Evolutionary conservation across 768 basidiomycete genomes (phyloP).

Genomic region (Psilocybe tampanensis): DNA sequence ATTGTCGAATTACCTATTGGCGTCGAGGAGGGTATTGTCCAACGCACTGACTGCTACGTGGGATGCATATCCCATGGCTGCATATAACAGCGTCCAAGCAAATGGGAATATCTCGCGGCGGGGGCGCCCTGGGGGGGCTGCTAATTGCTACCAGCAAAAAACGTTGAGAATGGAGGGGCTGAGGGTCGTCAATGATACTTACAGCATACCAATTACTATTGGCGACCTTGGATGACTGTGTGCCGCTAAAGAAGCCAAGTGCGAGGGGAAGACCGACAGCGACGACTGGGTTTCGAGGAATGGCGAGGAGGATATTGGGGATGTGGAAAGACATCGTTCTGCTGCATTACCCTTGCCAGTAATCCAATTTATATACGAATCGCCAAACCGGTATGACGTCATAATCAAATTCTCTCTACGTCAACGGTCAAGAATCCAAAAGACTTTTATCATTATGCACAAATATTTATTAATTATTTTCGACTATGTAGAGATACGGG

Average conservation of each 20-base stretch:
- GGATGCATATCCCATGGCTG: slow-evolving; percentile 68
- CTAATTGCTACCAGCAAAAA: slow-evolving; percentile 40
- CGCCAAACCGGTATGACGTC: slow-evolving; percentile 19
- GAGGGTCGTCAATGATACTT: slow-evolving; percentile 10
- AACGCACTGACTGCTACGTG: slow-evolving; percentile 59
- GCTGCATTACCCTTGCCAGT: not conserved
- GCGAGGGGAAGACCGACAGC: slow-evolving; percentile 63
- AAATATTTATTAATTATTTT: too few species aligned
- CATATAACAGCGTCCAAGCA: slow-evolving; percentile 56
- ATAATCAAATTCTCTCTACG: too few species aligned
- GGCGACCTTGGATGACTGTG: slow-evolving; percentile 46
- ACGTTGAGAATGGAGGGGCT: not conserved
- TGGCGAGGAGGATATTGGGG: slow-evolving; percentile 51
- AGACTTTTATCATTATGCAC: too few species aligned
- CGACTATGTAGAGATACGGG: too few species aligned
- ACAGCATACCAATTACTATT: slow-evolving; percentile 64
- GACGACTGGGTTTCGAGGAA: slow-evolving; percentile 57
- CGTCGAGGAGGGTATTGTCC: slow-evolving; percentile 43
- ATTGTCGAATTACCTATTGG: slow-evolving; percentile 44
- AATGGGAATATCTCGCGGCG: slow-evolving; percentile 58
- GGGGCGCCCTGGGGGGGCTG: slow-evolving; percentile 52
- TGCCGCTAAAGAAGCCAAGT: slow-evolving; percentile 55
- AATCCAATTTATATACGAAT: not conserved
- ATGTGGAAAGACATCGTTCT: slow-evolving; percentile 32
- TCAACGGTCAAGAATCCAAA: too few species aligned